Conservation (phyloP, 441 rosid genomes). For the Pelargonium australe region DNA sequence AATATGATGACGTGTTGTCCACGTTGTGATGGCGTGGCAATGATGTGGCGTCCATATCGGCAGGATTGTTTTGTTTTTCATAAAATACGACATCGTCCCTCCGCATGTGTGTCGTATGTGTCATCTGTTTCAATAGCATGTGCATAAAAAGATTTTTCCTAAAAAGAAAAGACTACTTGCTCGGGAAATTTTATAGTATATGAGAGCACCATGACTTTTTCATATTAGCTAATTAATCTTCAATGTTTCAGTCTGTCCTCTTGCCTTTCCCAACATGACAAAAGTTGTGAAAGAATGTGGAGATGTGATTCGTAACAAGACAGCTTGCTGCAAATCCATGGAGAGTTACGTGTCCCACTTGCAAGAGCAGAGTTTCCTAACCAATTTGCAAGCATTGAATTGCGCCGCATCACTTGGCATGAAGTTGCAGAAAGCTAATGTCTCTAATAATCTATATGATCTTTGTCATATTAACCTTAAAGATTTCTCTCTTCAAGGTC, state of each 20-base stretch:
- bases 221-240: background rate
- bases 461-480: conserved; percentile 36
- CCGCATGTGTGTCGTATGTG: too few species aligned
- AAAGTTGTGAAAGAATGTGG: conserved; percentile 20
- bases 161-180: too few species aligned
- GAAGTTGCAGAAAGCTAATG: conserved; percentile 33
- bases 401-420: conserved; percentile 34
- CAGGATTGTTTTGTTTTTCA: too few species aligned
- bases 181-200: too few species aligned
- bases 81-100: too few species aligned
- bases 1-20: too few species aligned
- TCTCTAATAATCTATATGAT: conserved; percentile 26
- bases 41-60: too few species aligned
- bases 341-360: conserved; percentile 29
- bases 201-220: background rate
- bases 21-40: too few species aligned
- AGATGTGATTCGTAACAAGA: conserved; percentile 16
- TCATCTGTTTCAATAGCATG: too few species aligned
- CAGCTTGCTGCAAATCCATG: conserved; percentile 32
- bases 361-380: conserved; percentile 34
- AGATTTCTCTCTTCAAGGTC: conserved; percentile 40
- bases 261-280: conserved; percentile 22
- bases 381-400: conserved; percentile 35
- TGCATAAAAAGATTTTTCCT: too few species aligned
- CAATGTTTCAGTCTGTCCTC: conserved; percentile 27